Conservation (phyloP, 768 basidiomycete species). For the Leccinum broughii region DNA sequence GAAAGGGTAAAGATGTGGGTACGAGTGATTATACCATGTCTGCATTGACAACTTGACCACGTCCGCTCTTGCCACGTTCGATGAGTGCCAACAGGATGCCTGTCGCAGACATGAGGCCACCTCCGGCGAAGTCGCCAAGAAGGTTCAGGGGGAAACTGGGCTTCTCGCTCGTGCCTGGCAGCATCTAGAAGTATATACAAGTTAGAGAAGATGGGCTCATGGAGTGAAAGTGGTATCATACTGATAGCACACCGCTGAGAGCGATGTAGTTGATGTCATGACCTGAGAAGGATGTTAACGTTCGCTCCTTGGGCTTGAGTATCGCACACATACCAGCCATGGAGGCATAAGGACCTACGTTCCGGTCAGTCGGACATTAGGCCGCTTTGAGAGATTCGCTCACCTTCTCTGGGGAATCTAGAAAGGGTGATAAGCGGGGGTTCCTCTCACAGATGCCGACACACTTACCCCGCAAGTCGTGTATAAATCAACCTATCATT, state of each 20-base stretch:
- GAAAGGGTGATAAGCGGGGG: not conserved
- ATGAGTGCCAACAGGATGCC: conserved; percentile 76
- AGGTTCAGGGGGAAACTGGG: conserved; percentile 75
- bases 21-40: conserved; percentile 62
- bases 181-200: conserved; percentile 45
- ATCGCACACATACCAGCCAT: conserved; percentile 63
- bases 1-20: not conserved
- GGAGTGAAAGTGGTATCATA: conserved; percentile 27
- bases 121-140: conserved; percentile 82
- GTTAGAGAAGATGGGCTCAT: not conserved
- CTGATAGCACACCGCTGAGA: conserved; percentile 71
- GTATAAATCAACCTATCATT: conserved; percentile 72
- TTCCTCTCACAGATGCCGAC: not conserved
- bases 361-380: conserved; percentile 17
- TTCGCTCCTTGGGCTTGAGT: not conserved
- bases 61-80: conserved; percentile 62
- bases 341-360: conserved; percentile 61
- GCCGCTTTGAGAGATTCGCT: conserved; percentile 8
- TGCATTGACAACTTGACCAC: conserved; percentile 70
- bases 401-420: conserved; percentile 67
- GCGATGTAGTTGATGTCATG: conserved; percentile 88
- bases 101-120: conserved; percentile 67
- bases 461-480: conserved; percentile 67
- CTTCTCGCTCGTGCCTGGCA: conserved; percentile 62
- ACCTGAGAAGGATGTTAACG: conserved; percentile 39